Percentiles rank a stretch among this genome's conserved stretches.
These are phyloP conservation scores for Colletotrichum cereale DNA, from an alignment of 2,329 filamentous ascomycete genomes.

Conservation along the genomic window DNA sequence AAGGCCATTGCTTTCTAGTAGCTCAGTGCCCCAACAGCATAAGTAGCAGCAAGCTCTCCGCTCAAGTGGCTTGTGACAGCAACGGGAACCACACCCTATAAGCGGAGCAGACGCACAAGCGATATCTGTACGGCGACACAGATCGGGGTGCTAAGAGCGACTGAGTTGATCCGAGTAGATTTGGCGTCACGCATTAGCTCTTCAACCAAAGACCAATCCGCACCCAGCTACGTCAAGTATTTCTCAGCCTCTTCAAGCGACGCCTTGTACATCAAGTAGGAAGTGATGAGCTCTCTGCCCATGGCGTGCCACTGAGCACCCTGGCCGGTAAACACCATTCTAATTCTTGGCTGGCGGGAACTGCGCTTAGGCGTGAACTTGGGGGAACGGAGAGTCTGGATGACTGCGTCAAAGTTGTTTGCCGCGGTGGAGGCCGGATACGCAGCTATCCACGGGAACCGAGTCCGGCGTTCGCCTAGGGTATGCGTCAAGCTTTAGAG, in stretches of 20 bases:
- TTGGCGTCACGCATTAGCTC: not conserved
- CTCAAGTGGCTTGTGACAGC: not conserved
- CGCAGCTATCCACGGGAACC: constrained; percentile 6
- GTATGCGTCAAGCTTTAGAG: constrained; percentile 29
- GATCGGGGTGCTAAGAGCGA: not conserved
- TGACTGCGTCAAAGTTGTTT: too few relatives aligned
- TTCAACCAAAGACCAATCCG: not conserved
- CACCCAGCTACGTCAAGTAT: constrained; percentile 23
- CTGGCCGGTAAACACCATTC: constrained; percentile 45
- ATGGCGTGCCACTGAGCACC: constrained; percentile 43
- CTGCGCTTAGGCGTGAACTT: not conserved
- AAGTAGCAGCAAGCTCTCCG: not conserved
- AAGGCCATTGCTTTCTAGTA: constrained; percentile 54
- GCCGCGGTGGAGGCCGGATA: not conserved
- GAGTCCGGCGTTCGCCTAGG: constrained; percentile 3
- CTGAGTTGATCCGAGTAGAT: not conserved
- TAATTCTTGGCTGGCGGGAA: not conserved
- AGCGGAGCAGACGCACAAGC: not conserved
- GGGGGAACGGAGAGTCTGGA: too few relatives aligned
- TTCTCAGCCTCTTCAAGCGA: not conserved
- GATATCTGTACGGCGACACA: not conserved
- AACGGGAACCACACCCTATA: not conserved
- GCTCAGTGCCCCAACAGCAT: not conserved
- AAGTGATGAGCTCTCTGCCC: constrained; percentile 31
- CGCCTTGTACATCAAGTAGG: not conserved